Conservation (phyloP, 345 rosid genomes). For the Cardamine occulta region DNA sequence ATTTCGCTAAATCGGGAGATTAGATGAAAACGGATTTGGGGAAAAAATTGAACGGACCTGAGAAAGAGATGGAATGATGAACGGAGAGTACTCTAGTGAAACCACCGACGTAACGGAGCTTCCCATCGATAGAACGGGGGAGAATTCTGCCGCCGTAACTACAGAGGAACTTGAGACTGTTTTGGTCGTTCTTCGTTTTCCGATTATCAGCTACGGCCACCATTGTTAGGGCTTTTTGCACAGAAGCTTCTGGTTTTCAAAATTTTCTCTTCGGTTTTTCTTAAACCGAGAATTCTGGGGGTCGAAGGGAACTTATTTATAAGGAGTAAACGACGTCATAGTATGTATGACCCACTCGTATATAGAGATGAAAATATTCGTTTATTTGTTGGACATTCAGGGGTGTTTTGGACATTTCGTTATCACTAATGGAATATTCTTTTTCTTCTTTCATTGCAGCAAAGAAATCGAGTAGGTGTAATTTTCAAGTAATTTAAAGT, state of each 20-base stretch:
- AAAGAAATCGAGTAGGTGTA: constrained; percentile 12
- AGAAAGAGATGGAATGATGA: constrained; percentile 63
- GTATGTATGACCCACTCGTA: constrained; percentile 13
- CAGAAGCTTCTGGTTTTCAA: constrained; percentile 9
- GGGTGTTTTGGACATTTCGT: constrained; percentile 24
- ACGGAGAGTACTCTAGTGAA: constrained; percentile 89
- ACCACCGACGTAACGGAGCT: constrained; percentile 93
- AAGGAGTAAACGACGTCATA: constrained; percentile 23
- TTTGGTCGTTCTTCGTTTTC: not conserved
- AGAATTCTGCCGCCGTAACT: constrained; percentile 88
- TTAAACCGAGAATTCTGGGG: constrained; percentile 19
- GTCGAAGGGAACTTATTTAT: constrained; percentile 26
- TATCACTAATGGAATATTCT: not conserved
- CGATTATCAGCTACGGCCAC: constrained; percentile 1
- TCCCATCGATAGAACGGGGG: constrained; percentile 85
- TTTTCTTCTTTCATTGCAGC: constrained; percentile 14
- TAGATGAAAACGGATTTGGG: not conserved
- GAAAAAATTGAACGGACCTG: constrained; percentile 54
- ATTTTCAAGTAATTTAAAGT: not conserved
- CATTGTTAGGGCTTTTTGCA: constrained; percentile 27
- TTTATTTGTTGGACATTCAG: not conserved
- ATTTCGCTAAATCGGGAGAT: not conserved
- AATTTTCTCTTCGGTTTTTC: not conserved
- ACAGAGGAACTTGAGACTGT: constrained; percentile 69
- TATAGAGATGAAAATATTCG: not conserved